Base-by-base conservation (phyloP, 2,329 filamentous ascomycete genomes). In the Exophiala aquamarina region DNA sequence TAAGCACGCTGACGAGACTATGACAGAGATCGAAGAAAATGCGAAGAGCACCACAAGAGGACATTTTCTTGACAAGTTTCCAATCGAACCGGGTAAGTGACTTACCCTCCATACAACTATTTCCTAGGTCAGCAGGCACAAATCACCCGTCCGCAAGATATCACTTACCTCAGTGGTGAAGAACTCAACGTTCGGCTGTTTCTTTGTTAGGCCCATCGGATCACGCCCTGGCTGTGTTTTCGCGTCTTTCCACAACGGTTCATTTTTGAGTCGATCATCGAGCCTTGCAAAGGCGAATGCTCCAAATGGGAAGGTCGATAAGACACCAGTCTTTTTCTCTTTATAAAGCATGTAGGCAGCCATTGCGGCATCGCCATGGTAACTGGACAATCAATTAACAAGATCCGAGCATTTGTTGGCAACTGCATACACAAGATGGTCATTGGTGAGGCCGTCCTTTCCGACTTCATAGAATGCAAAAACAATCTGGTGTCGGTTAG, bases 241-340 rank as follows among this genome's bases (percentile, higher is more conserved):
- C 0, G 79, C 76, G 3, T 70, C 65, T 2, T 69, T 69, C 82
- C 82, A 85, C 5, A 80, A 56, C 3, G 72, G 67, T 1, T 76
- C 75, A 54, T 80, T 69, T 36, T 71, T 66, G 1, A 85, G 71
- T 5, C 81, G 76, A 7, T 81, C 73, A 49, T 83, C 79, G 0
- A 85, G 68, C n/a, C 82, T 74, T 4, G 81, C 76, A 55, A 74
- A 86, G 9, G 75, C 80, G 47, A 84, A 83, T 9, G 73, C 71
- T 32, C 82, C 82, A 42, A 84, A 85, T 8, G 81, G 81, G 56
- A 84, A 83, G 0, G 72, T 76, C 1, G 81, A 78, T 1, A 84
- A 66, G 26, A 80, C 70, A 1, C 82, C 82, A 2, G 70, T 69
- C 57, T 81, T 81, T 41, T 77, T 72, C 21, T 80, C 73, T 60